Evolutionary conservation across 108 stramenopile species (phyloP), one percentile per base, ranked within the genome.

Genomic region (Skeletonema potamos): DNA sequence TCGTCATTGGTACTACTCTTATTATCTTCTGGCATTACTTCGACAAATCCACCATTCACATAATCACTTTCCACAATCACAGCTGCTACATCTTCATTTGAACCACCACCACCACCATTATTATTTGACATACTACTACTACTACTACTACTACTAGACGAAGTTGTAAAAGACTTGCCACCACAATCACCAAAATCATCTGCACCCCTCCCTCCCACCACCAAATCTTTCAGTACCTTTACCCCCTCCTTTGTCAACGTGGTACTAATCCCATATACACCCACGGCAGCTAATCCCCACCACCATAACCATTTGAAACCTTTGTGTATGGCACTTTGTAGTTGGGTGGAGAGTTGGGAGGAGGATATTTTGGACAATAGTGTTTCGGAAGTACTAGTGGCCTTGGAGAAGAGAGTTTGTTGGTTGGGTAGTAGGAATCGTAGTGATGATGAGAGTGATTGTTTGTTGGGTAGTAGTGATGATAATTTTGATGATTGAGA

Each of bases 221-320:
- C 18, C 29, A 64, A 13, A 59, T 77, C 76, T 26, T 64, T 70
- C 58, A 77, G 61, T n/a, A 51, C 20, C 24, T 48, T 69, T 48
- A 87, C 67, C 2, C 87, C 59, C 76, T 86, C 87, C 44, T 76
- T 85, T 0, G 87, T 82, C 24, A 86, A 46, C 0, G 89, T 82
- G 0, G 87, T 87, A 15, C 85, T 84, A 10, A 90, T 61, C 4
- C 86, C 89, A 70, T 90, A 90, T 10, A 90, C 82, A 44, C 76
- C 85, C 55, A 90, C 73, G 12, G 85, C 87, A 5, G 85, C 87
- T 66, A 90, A 56, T 22, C 85, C 85, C 85, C 87, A 87, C 82
- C 85, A 82, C 64, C 77, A 81, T 30, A 86, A 54, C 84, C 79
- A 86, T 46, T 78, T 71, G n/a, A 74, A 44, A 41, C 66, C 46